Evolutionary conservation across 2,329 filamentous ascomycete genomes (phyloP), one percentile per base, ranked within the genome.

Genomic region (Pseudophaeomoniella oleicola): DNA sequence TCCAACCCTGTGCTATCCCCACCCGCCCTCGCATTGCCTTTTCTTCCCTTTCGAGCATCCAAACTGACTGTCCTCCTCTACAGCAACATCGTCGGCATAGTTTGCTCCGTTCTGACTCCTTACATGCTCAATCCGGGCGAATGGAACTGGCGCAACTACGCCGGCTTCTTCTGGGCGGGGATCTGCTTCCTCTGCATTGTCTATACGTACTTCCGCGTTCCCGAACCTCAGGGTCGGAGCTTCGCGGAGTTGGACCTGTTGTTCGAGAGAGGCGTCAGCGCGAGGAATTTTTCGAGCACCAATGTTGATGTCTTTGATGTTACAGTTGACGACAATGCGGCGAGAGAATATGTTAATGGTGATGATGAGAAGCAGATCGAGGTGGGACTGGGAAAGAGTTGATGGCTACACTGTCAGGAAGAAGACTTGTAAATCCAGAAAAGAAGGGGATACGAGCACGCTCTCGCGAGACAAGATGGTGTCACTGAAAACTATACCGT

Each of bases 51-150:
- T n/a, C n/a, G n/a, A n/a, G n/a, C n/a, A n/a, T n/a, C n/a, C n/a
- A n/a, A n/a, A n/a, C n/a, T n/a, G 22, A n/a, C 22, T 27, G 22
- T 9, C 22, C n/a, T 27, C 22, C 22, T 27, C n/a, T 27, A 9
- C 22, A 27, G 22, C 66, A 87, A 90, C 50, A 63, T 93, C 35
- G 81, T 87, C 31, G 79, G 73, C 44, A 93, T 94, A 46, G 61
- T 93, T 48, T 83, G 77, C 52, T 78, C 75, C 35, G 79, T 93
- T 3, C 59, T 94, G 30, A 92, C 84, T 0, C 86, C 86, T 0
- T 93, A 92, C 60, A 94, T 94, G 86, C 69, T 93, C 30, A 94
- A 94, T 60, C 84, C 86, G 0, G 69, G 66, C 1, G 80, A 75
- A 0, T 94, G 87, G 86, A 66, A 92, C 58, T 94, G 85, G 86